Conservation (phyloP, 1,284 basidiomycete genomes). For the Phaffia rhodozyma region DNA sequence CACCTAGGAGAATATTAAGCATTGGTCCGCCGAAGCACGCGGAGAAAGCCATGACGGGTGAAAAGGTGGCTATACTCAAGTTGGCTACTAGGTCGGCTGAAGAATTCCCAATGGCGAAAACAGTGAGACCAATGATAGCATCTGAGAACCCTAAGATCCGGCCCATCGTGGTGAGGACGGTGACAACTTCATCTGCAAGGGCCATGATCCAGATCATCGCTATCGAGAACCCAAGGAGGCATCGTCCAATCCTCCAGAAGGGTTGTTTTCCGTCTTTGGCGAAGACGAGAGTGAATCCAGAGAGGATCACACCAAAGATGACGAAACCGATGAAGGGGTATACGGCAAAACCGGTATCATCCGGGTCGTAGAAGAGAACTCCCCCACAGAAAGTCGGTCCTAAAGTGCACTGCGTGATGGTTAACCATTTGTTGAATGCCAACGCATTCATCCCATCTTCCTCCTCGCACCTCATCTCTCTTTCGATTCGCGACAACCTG, state of each 20-base stretch:
- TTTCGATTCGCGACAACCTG: constrained; percentile 29
- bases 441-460: constrained; percentile 40
- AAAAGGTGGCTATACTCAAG: constrained; percentile 65
- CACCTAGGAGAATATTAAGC: constrained; percentile 22
- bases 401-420: constrained; percentile 57
- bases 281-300: constrained; percentile 49
- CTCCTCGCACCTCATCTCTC: constrained; percentile 34
- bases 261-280: constrained; percentile 50
- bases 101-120: constrained; percentile 93
- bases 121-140: constrained; percentile 74
- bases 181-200: constrained; percentile 80
- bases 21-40: constrained; percentile 45
- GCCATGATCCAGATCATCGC: constrained; percentile 60
- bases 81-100: constrained; percentile 95
- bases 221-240: constrained; percentile 76
- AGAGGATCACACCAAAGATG: constrained; percentile 46
- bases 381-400: constrained; percentile 65
- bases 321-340: constrained; percentile 47
- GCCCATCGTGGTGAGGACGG: constrained; percentile 51
- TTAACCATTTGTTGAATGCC: constrained; percentile 66
- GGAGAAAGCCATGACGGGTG: constrained; percentile 54
- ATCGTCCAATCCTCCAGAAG: constrained; percentile 56
- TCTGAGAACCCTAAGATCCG: constrained; percentile 90
- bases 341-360: neutral
- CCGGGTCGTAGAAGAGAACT: constrained; percentile 56